These are phyloP conservation scores for Sarocladiaceae sp. DNA, from an alignment of 2,329 filamentous ascomycete species.

Conservation along the genomic window DNA sequence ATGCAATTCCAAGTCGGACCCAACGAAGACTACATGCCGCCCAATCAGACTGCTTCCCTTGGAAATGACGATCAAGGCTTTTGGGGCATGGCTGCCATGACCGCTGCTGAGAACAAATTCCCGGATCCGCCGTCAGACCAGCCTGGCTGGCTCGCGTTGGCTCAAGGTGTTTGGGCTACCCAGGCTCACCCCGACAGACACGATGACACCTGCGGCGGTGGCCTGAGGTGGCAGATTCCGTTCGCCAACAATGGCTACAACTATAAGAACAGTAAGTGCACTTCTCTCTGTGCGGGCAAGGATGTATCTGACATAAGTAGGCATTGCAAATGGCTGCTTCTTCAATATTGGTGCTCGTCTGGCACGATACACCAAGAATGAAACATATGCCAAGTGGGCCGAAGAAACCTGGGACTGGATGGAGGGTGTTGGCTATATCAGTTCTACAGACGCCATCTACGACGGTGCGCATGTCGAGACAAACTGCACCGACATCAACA, in stretches of 20 bases:
- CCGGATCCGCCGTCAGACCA: constrained; percentile 46
- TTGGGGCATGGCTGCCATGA: constrained; percentile 63
- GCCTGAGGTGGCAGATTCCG: constrained; percentile 75
- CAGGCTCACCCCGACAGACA: constrained; percentile 55
- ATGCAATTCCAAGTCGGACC: constrained; percentile 51
- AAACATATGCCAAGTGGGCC: constrained; percentile 61
- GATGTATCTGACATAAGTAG: constrained; percentile 14
- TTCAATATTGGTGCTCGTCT: constrained; percentile 66
- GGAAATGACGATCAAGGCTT: constrained; percentile 66
- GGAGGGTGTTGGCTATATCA: constrained; percentile 50
- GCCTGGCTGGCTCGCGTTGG: constrained; percentile 53
- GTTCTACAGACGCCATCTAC: constrained; percentile 55
- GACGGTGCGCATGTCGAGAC: constrained; percentile 50
- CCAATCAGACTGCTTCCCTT: constrained; percentile 45
- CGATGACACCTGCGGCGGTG: constrained; percentile 49
- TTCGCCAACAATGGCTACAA: constrained; percentile 69
- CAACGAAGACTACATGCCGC: constrained; percentile 51
- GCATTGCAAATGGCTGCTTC: constrained; percentile 57
- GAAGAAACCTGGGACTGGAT: constrained; percentile 62
- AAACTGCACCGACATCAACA: constrained; percentile 52
- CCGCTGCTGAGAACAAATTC: constrained; percentile 54
- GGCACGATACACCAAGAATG: constrained; percentile 64
- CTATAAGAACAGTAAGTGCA: constrained; percentile 59
- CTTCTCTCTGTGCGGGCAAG: neutral
- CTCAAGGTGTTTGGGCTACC: constrained; percentile 60